These are phyloP conservation scores for Canavalia gladiata DNA, from an alignment of 306 rosid genomes.

Conservation along the genomic window DNA sequence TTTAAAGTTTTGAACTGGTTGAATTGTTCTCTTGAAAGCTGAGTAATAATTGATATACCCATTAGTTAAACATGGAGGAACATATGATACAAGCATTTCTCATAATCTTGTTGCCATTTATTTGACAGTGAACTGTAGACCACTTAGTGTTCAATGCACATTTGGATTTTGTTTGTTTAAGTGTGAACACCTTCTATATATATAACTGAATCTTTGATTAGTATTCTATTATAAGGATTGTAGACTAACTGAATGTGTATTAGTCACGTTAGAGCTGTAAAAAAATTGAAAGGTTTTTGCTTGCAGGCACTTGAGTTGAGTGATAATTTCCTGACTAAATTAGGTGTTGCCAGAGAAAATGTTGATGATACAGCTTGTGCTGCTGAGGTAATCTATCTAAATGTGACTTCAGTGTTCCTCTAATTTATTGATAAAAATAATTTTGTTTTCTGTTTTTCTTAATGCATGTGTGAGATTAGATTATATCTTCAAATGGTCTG, in stretches of 20 bases:
- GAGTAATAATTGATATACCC: background rate
- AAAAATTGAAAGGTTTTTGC: constrained; percentile 24
- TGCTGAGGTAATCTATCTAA: constrained; percentile 62
- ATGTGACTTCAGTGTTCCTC: constrained; percentile 34
- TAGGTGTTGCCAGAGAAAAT: constrained; percentile 65
- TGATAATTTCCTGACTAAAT: constrained; percentile 60
- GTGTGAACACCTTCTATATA: constrained; percentile 8
- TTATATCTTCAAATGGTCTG: constrained; percentile 58
- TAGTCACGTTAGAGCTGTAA: constrained; percentile 27
- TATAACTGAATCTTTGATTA: background rate
- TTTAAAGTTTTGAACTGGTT: constrained; percentile 5
- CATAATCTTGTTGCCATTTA: background rate
- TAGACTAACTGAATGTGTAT: background rate
- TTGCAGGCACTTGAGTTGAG: constrained; percentile 74
- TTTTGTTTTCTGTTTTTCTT: constrained; percentile 20
- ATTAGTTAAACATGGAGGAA: constrained; percentile 1
- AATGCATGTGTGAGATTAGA: constrained; percentile 44
- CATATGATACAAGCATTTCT: background rate
- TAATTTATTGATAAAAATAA: constrained; percentile 10
- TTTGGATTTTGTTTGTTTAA: constrained; percentile 13
- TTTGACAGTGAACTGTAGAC: constrained; percentile 21
- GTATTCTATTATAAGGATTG: background rate
- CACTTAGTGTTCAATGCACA: constrained; percentile 12
- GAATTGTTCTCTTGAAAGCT: constrained; percentile 4
- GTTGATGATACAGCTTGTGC: constrained; percentile 76